These are phyloP conservation scores for Ustilago loliicola DNA, from an alignment of 1,284 basidiomycete genomes.

Conservation along the genomic window DNA sequence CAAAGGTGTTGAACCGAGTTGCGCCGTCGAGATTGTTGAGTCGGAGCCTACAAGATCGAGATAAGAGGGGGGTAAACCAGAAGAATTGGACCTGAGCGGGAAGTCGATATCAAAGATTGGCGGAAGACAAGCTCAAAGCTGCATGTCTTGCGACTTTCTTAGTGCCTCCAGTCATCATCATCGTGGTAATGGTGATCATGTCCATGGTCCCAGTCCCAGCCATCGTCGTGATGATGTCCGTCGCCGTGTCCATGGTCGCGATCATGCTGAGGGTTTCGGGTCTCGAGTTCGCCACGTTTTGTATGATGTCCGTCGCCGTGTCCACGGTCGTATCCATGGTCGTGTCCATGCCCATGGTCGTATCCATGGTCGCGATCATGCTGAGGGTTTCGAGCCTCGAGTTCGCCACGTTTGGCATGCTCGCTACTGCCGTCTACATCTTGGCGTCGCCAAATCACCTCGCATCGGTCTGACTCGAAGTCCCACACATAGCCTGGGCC, in stretches of 20 bases:
- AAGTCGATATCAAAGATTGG: not conserved
- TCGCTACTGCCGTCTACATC: too few relatives aligned
- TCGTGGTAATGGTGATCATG: too few relatives aligned
- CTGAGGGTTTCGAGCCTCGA: not conserved
- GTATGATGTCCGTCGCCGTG: too few relatives aligned
- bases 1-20: slow-evolving; percentile 29
- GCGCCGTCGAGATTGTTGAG: not conserved
- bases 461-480: not conserved
- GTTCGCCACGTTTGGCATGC: too few relatives aligned
- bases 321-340: too few relatives aligned
- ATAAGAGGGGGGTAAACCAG: not conserved
- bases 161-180: too few relatives aligned
- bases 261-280: not conserved
- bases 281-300: too few relatives aligned
- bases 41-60: not conserved
- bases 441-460: too few relatives aligned
- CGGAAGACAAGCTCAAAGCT: too few relatives aligned
- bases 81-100: not conserved
- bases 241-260: not conserved
- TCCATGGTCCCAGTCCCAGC: too few relatives aligned
- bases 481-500: not conserved
- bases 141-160: too few relatives aligned
- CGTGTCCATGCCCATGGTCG: not conserved
- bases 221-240: too few relatives aligned
- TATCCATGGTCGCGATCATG: not conserved